Conservation (phyloP, 768 basidiomycete genomes). For the Podaxis carcinomalis region DNA sequence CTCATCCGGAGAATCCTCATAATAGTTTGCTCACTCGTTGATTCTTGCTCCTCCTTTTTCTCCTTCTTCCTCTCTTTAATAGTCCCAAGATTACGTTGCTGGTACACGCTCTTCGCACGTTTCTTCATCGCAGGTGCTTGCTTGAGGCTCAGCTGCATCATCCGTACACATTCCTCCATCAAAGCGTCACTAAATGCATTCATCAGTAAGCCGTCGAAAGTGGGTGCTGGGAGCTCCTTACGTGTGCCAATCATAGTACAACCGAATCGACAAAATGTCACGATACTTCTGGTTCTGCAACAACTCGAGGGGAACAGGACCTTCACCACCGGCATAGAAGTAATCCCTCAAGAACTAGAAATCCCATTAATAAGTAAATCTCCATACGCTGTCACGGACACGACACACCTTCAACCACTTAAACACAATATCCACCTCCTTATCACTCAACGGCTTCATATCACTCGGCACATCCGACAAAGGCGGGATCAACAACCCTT, state of each 20-base stretch:
- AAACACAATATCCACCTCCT: constrained; percentile 98
- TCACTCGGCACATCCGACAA: constrained; percentile 81
- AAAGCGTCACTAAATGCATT: constrained; percentile 55
- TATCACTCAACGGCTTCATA: constrained; percentile 89
- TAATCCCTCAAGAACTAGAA: constrained; percentile 89
- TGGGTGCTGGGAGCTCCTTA: constrained; percentile 29
- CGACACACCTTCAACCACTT: constrained; percentile 98
- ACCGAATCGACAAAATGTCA: constrained; percentile 81
- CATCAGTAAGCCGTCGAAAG: constrained; percentile 11
- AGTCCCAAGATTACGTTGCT: constrained; percentile 92
- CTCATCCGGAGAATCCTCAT: constrained; percentile 95
- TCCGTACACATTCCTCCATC: constrained; percentile 94
- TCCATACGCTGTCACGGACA: no score
- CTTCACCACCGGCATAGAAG: constrained; percentile 92
- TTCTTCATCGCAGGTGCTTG: constrained; percentile 75
- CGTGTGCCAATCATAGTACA: constrained; percentile 98
- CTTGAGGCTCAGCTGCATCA: constrained; percentile 87
- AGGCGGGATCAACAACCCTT: constrained; percentile 86
- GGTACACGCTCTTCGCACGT: constrained; percentile 88
- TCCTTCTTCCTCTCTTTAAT: constrained; percentile 93
- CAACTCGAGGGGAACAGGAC: constrained; percentile 78
- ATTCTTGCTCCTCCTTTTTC: constrained; percentile 79
- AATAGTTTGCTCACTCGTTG: constrained; percentile 83
- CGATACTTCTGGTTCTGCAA: constrained; percentile 95
- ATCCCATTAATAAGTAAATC: no score